phyloP scores from a whole-genome alignment of 2,329 filamentous ascomycete genomes.

The Paecilomyces variotii region DNA sequence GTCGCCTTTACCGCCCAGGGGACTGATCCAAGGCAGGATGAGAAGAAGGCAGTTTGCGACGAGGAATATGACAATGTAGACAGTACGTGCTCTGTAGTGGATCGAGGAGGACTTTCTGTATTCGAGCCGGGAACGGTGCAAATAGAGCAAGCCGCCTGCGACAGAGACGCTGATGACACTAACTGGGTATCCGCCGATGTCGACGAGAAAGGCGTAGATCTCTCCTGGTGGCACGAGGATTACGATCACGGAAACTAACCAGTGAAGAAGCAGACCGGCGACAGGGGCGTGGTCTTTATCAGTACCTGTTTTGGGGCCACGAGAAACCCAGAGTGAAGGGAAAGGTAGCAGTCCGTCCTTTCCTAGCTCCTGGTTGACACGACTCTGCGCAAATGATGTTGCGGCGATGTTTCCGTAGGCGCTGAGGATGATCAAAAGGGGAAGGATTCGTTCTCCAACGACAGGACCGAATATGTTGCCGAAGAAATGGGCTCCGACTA shows the following conservation, averaged over 20 bases:
- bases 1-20: not conserved
- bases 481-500: conserved; percentile 48
- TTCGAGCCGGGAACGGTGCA: conserved; percentile 19
- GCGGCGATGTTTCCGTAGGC: conserved; percentile 9
- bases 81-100: conserved; percentile 43
- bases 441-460: conserved; percentile 43
- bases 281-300: conserved; percentile 37
- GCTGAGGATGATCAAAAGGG: conserved; percentile 2
- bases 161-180: conserved; percentile 23
- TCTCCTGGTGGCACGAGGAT: conserved; percentile 54
- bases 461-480: conserved; percentile 32
- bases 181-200: conserved; percentile 15
- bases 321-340: conserved; percentile 52
- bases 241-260: conserved; percentile 54
- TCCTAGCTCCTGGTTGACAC: conserved; percentile 45
- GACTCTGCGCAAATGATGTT: conserved; percentile 10
- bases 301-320: not conserved
- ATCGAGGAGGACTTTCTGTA: conserved; percentile 48
- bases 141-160: conserved; percentile 45
- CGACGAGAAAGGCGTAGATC: conserved; percentile 51
- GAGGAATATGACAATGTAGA: conserved; percentile 27
- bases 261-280: conserved; percentile 48
- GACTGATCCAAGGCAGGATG: not conserved
- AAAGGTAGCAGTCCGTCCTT: conserved; percentile 59
- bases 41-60: not conserved